phyloP scores from a whole-genome alignment of 176 grass and related monocot genomes.

The Melocanna baccifera region DNA sequence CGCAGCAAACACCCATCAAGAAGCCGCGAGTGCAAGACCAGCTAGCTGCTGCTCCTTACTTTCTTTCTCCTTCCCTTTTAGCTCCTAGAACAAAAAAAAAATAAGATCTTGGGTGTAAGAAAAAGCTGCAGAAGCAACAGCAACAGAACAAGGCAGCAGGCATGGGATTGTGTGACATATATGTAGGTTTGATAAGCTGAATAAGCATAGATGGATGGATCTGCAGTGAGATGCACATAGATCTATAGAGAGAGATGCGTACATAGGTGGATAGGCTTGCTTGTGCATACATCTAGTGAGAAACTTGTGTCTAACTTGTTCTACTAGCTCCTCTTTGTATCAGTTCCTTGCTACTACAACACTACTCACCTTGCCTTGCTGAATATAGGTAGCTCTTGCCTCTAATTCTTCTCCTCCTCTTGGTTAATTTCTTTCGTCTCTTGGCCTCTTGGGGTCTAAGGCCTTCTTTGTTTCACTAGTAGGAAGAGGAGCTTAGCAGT shows the following conservation, averaged over 20 bases:
- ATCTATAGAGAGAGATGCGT: too few species aligned
- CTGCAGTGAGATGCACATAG: too few species aligned
- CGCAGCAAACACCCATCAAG: constrained; percentile 62
- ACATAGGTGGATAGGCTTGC: too few species aligned
- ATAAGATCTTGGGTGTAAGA: constrained; percentile 45
- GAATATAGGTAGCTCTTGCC: constrained; percentile 28
- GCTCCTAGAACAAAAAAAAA: constrained; percentile 25
- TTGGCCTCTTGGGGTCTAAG: neutral
- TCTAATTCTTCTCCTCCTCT: constrained; percentile 28
- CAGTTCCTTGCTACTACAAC: neutral
- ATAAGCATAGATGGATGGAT: too few species aligned
- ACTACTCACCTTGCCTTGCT: constrained; percentile 42
- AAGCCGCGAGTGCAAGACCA: neutral
- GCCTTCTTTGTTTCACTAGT: constrained; percentile 3
- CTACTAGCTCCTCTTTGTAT: neutral
- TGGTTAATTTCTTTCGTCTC: constrained; percentile 21
- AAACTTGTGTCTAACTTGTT: constrained; percentile 3
- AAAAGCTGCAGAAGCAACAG: constrained; percentile 13
- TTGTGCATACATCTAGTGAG: neutral
- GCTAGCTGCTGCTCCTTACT: neutral
- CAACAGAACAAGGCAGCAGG: constrained; percentile 21
- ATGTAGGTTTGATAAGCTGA: constrained; percentile 18
- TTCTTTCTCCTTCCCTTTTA: neutral
- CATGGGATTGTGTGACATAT: constrained; percentile 17
- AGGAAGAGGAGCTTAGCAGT: constrained; percentile 23